Evolutionary conservation across 2,329 filamentous ascomycete species (phyloP).

Genomic region (Amauroascus niger): DNA sequence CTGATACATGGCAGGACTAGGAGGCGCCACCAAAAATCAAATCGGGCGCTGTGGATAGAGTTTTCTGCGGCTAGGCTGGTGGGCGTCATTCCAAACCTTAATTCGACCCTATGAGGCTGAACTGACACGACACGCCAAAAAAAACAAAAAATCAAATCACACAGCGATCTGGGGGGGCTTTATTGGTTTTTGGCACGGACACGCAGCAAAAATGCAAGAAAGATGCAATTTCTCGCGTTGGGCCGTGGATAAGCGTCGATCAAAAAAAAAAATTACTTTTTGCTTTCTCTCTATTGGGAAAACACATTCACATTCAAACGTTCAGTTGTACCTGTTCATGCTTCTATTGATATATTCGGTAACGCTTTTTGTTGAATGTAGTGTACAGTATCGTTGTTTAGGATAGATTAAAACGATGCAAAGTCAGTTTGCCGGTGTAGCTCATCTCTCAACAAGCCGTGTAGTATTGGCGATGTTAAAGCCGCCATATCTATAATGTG

Average conservation of each 20-base stretch:
- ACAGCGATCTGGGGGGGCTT: not conserved
- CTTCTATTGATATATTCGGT: not conserved
- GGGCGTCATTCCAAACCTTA: constrained; percentile 8
- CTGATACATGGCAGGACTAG: constrained; percentile 7
- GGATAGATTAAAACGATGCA: not conserved
- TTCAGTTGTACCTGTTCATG: not conserved
- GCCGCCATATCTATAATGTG: not conserved
- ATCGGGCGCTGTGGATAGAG: not conserved
- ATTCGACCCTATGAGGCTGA: constrained; percentile 7
- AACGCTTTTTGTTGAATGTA: not conserved
- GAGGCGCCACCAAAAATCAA: constrained; percentile 6
- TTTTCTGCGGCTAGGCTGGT: not conserved
- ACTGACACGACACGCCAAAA: not conserved
- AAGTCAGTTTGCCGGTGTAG: constrained; percentile 21
- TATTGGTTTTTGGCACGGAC: not conserved
- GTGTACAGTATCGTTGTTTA: not conserved
- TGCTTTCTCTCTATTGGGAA: too few relatives aligned
- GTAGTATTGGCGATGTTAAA: not conserved
- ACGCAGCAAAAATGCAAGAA: not conserved
- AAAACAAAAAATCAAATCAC: not conserved
- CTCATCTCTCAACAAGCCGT: constrained; percentile 32
- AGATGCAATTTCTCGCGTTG: not conserved
- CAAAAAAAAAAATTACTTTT: too few relatives aligned
- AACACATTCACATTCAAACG: too few relatives aligned
- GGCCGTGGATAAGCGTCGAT: not conserved